Percentiles rank a stretch among this genome's conserved stretches.
Evolutionary conservation across 352 stramenopile species (phyloP).

Genomic region (Phytophthora foliorum): DNA sequence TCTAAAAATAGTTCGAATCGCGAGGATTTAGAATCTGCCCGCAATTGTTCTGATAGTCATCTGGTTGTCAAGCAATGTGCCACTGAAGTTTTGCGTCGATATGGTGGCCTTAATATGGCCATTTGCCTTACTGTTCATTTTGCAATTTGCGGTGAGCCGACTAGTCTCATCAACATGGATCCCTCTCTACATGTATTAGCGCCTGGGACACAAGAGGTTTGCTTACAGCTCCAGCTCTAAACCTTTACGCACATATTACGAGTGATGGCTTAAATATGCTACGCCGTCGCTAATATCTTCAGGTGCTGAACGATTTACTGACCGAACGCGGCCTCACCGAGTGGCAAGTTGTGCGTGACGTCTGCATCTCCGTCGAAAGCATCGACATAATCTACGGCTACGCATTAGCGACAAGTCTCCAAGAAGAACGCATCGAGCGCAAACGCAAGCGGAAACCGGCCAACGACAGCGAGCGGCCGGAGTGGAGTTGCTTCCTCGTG

Average conservation of each 20-base stretch:
- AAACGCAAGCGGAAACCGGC: slow-evolving; percentile 48
- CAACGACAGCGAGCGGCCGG: slow-evolving; percentile 16
- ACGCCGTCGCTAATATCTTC: not conserved
- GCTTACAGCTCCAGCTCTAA: not conserved
- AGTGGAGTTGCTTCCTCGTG: slow-evolving; percentile 50
- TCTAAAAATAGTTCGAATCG: too few species aligned
- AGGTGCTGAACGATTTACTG: slow-evolving; percentile 63
- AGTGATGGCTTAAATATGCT: too few species aligned
- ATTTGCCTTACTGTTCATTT: slow-evolving; percentile 21
- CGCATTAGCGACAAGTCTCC: slow-evolving; percentile 30
- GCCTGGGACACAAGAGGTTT: slow-evolving; percentile 35
- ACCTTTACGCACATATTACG: too few species aligned
- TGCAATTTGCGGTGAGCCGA: slow-evolving; percentile 5
- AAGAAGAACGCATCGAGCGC: slow-evolving; percentile 51
- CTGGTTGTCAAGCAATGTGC: too few species aligned
- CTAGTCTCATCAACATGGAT: slow-evolving; percentile 16
- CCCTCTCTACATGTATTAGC: slow-evolving; percentile 10
- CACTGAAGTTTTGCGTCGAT: too few species aligned
- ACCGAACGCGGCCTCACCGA: slow-evolving; percentile 43
- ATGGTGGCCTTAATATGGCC: too few species aligned
- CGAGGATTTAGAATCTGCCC: too few species aligned
- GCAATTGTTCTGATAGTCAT: too few species aligned
- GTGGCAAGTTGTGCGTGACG: slow-evolving; percentile 41
- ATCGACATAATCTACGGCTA: slow-evolving; percentile 51
- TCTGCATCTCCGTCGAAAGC: slow-evolving; percentile 21